A percentile compares a stretch with the other conserved stretches of the same genome.
Evolutionary conservation across 768 basidiomycete species (phyloP).

Genomic region (Paxillus involutus): DNA sequence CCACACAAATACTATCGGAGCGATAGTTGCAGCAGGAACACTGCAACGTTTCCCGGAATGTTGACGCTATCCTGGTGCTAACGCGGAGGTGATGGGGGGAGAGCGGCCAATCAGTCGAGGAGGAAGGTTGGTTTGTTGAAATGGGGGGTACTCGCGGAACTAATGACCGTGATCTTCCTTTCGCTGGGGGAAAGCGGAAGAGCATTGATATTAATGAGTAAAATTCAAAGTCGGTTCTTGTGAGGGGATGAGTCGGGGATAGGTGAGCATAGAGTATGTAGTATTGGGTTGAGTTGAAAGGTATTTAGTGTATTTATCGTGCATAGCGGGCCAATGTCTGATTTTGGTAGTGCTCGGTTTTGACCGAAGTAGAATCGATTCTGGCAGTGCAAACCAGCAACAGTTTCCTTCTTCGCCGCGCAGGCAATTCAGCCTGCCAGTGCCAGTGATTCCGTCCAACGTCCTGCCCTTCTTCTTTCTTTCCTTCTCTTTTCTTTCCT

Average conservation of each 20-base stretch:
- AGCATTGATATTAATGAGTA: not conserved
- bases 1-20: constrained; percentile 36
- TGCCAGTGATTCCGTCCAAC: constrained; percentile 5
- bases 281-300: too few species aligned
- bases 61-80: constrained; percentile 45
- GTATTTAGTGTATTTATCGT: not conserved
- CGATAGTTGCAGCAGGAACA: too few species aligned
- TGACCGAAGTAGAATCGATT: constrained; percentile 21
- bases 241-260: not conserved
- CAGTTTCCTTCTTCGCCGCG: constrained; percentile 32
- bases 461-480: constrained; percentile 9
- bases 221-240: not conserved
- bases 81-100: constrained; percentile 38
- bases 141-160: constrained; percentile 13
- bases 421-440: constrained; percentile 29
- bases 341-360: constrained; percentile 23
- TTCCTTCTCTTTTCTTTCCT: constrained; percentile 7
- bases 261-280: not conserved
- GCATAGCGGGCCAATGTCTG: not conserved
- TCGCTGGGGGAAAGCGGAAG: too few species aligned
- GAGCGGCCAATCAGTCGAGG: constrained; percentile 35
- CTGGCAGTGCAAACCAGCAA: not conserved
- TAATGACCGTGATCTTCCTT: constrained; percentile 18
- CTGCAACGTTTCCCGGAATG: constrained; percentile 52
- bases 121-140: constrained; percentile 10